These are phyloP conservation scores for Escallonia herrerae DNA, from an alignment of 129 eudicot species.

Conservation along the genomic window DNA sequence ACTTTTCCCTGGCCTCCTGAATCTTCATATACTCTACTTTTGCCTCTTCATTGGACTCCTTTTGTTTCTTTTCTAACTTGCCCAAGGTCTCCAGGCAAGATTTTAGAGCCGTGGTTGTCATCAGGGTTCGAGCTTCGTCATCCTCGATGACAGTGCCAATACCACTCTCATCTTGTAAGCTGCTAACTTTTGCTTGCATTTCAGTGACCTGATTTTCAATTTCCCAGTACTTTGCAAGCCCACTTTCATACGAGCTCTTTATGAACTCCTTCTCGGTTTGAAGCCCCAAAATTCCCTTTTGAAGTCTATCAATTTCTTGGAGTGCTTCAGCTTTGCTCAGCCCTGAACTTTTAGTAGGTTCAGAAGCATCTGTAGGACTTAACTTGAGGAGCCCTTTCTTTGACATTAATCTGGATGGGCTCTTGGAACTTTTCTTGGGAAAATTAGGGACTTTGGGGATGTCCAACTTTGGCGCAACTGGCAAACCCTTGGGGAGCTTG, in stretches of 20 bases:
- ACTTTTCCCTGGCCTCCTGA: constrained; percentile 30
- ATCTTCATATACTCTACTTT: constrained; percentile 36
- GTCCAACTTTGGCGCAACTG: constrained; percentile 30
- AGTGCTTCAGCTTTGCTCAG: constrained; percentile 53
- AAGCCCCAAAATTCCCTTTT: constrained; percentile 58
- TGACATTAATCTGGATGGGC: constrained; percentile 47
- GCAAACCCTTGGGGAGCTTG: constrained; percentile 6
- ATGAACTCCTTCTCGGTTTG: constrained; percentile 72
- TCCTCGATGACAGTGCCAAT: constrained; percentile 47
- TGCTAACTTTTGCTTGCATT: constrained; percentile 44
- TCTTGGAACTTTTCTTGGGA: constrained; percentile 24
- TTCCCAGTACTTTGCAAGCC: constrained; percentile 45
- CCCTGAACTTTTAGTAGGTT: constrained; percentile 32
- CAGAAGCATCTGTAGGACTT: constrained; percentile 17
- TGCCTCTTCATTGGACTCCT: constrained; percentile 28
- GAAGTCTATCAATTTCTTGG: constrained; percentile 51
- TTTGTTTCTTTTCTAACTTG: constrained; percentile 36
- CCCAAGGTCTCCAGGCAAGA: constrained; percentile 48
- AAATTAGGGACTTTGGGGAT: constrained; percentile 27
- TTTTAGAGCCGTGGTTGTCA: constrained; percentile 53
- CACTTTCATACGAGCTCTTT: constrained; percentile 57
- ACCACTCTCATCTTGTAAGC: constrained; percentile 64
- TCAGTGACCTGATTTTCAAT: constrained; percentile 50
- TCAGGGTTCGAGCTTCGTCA: constrained; percentile 50
- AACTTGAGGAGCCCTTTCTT: constrained; percentile 49